These are phyloP conservation scores for Chaetoscypha palmicola DNA, from an alignment of 2,329 filamentous ascomycete genomes.

Conservation along the genomic window DNA sequence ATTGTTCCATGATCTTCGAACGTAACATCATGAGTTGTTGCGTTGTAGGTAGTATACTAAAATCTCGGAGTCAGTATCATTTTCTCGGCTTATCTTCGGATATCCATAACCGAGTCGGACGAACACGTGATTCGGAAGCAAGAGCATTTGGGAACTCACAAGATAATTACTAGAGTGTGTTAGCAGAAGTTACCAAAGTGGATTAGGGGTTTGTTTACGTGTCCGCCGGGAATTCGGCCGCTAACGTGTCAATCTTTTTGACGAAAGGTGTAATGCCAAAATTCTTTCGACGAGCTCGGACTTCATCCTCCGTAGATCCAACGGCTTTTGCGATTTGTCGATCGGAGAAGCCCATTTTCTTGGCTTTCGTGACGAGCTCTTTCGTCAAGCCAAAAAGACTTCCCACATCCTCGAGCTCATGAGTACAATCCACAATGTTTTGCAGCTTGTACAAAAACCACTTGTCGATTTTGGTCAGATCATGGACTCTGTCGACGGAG, in stretches of 20 bases:
- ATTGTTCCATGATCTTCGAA: constrained; percentile 90
- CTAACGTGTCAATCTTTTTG: constrained; percentile 96
- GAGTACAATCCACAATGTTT: constrained; percentile 89
- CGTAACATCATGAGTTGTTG: constrained; percentile 82
- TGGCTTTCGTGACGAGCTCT: constrained; percentile 81
- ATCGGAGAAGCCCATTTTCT: constrained; percentile 97
- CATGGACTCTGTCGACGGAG: constrained; percentile 83
- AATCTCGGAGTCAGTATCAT: too few species aligned
- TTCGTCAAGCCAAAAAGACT: constrained; percentile 79
- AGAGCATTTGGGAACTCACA: too few species aligned
- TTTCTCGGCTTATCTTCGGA: too few species aligned
- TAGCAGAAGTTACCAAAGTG: too few species aligned
- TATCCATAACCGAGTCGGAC: too few species aligned
- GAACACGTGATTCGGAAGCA: too few species aligned
- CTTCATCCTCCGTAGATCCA: constrained; percentile 79
- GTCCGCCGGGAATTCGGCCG: constrained; percentile 55
- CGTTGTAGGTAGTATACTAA: constrained; percentile 91
- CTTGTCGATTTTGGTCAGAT: constrained; percentile 97
- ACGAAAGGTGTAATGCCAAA: constrained; percentile 93
- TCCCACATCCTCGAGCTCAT: constrained; percentile 77
- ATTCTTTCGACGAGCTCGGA: constrained; percentile 74
- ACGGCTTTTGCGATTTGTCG: constrained; percentile 87
- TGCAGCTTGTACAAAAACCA: constrained; percentile 99
- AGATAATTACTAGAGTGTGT: too few species aligned
- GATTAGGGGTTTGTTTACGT: too few species aligned